phyloP scores from a whole-genome alignment of 345 rosid genomes.

The Eucalyptus cloeziana region DNA sequence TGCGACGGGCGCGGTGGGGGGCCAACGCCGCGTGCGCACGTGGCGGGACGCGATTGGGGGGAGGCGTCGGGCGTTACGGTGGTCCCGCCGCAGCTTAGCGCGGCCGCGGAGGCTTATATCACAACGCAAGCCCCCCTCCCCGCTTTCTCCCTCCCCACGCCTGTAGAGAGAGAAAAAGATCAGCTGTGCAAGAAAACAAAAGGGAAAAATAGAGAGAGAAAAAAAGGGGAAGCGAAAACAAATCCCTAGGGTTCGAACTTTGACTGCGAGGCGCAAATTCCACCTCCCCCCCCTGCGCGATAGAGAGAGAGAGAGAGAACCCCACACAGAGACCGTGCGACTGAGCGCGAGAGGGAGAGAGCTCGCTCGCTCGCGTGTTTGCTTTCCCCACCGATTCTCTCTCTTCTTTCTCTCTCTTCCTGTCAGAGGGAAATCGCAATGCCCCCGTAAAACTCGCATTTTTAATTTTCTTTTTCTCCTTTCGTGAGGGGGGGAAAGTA shows the following conservation, averaged over 20 bases:
- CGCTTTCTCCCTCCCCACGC: neutral
- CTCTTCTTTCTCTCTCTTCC: neutral
- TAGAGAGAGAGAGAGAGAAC: constrained; percentile 14
- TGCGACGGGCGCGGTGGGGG: neutral
- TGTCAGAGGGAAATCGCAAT: neutral
- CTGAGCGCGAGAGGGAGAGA: neutral
- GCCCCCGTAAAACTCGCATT: constrained; percentile 31
- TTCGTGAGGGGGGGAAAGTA: neutral
- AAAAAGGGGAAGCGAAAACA: neutral
- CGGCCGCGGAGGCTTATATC: neutral
- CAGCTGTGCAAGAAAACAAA: neutral
- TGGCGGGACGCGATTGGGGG: neutral
- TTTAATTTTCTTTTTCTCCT: neutral
- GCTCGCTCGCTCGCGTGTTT: neutral
- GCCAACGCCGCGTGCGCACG: neutral
- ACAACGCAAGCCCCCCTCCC: neutral
- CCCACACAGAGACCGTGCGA: constrained; percentile 16
- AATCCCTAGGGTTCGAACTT: neutral
- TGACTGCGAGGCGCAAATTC: constrained; percentile 34
- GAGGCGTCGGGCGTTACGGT: neutral
- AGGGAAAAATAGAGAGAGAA: neutral
- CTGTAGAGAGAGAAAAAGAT: neutral
- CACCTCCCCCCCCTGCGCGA: neutral
- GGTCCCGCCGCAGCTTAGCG: neutral
- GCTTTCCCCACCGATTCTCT: constrained; percentile 6